Evolutionary conservation across 2,329 filamentous ascomycete genomes (phyloP).

Genomic region (Thelonectria rubi): DNA sequence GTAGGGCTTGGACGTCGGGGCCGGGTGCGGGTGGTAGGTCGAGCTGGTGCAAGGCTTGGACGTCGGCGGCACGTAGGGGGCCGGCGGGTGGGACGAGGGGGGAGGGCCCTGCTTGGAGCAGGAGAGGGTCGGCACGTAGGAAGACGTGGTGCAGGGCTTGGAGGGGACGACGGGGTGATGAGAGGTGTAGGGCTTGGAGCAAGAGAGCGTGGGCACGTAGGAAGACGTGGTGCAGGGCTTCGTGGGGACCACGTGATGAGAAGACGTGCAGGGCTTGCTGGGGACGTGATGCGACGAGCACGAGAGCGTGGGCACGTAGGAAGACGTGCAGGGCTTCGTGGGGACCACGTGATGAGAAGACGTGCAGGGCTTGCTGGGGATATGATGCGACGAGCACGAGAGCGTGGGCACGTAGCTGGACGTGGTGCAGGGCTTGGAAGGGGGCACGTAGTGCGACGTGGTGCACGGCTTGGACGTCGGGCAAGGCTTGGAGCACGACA

Average conservation of each 20-base stretch:
- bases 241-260: neutral
- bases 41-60: too few relatives aligned
- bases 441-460: neutral
- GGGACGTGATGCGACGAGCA: too few relatives aligned
- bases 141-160: constrained; percentile 8
- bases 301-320: neutral
- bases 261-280: neutral
- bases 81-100: too few relatives aligned
- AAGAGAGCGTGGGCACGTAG: constrained; percentile 11
- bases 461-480: neutral
- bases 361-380: neutral
- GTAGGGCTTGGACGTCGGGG: constrained; percentile 8
- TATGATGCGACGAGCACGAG: too few relatives aligned
- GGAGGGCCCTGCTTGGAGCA: too few relatives aligned
- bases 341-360: neutral
- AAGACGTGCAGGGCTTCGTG: constrained; percentile 1
- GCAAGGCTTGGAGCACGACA: neutral
- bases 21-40: too few relatives aligned
- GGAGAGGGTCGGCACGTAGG: constrained; percentile 4
- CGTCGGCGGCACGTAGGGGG: neutral
- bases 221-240: constrained; percentile 10
- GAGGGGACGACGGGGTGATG: neutral
- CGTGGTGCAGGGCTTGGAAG: too few relatives aligned
- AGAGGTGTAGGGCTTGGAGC: constrained; percentile 10
- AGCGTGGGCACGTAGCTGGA: too few relatives aligned